Base-by-base conservation (phyloP, 2,329 filamentous ascomycete species). In the Mariannaea elegans region DNA sequence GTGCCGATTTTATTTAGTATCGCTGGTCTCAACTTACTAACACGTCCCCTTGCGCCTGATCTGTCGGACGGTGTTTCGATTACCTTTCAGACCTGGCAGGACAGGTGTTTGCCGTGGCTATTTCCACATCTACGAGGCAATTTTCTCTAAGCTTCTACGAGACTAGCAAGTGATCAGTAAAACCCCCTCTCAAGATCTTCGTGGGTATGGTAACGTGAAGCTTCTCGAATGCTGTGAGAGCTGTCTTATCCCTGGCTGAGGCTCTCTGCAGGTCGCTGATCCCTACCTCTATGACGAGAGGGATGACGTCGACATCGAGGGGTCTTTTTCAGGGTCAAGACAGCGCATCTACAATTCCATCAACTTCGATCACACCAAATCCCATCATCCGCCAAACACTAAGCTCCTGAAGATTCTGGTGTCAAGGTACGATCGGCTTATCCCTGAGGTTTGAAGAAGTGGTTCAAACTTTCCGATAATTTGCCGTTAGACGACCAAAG, bases 301-400 rank as follows among this genome's bases (percentile, higher is more conserved):
- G 12, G 27, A 60, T 68, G 65, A 70, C 67, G 63, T 68, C 51
- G 56, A 29, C 44, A 47, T 34, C 10, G 48, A 39, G 48, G 45
- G 52, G 56, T 18, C 56, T 39, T 56, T 58, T 63, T 59, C 55
- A 67, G 65, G 65, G 67, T 69, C 63, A 27, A 24, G 53, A 45
- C 36, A 32, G n/a, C n/a, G n/a, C 47, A 16, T 31, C 23, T 9
- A 27, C 24, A 9, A 31, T 69, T 69, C 67, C 23, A 62, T 5
- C 36, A 42, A 27, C 44, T 69, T 68, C 61, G 27, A 54, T 14
- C 34, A 23, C 16, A 21, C 3, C 31, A 24, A 27, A 7, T 16
- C n/a, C 21, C 48, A 39, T 39, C 47, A 49, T 49, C 36, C 12
- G 24, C 32, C 24, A 9, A n/a, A n/a, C n/a, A n/a, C n/a, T n/a